A percentile compares a stretch with the other conserved stretches of the same genome.
phyloP scores from a whole-genome alignment of 192 early-diverging fungal genomes.

The Gaertneriomyces sp. region DNA sequence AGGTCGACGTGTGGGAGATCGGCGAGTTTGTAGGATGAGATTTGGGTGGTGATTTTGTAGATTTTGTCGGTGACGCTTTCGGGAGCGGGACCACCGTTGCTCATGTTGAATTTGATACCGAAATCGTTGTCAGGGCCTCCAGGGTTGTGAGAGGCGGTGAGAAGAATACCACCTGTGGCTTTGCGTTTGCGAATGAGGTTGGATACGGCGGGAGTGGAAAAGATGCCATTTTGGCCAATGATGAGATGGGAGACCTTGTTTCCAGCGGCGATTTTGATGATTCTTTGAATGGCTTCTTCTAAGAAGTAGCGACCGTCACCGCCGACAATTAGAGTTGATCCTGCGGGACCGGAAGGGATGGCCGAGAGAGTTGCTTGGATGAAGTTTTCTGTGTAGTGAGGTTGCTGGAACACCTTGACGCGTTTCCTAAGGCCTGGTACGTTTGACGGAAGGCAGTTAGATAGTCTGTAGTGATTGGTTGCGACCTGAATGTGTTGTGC shows the following conservation, averaged over 20 bases:
- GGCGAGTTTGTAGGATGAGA: constrained; percentile 63
- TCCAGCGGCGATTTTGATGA: constrained; percentile 80
- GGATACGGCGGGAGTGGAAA: constrained; percentile 94
- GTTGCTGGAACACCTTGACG: constrained; percentile 92
- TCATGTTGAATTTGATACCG: constrained; percentile 97
- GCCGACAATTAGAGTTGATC: constrained; percentile 85
- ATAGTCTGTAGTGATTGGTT: constrained; percentile 13
- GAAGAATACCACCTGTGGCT: constrained; percentile 88
- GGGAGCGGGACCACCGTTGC: constrained; percentile 95
- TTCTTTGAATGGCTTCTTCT: constrained; percentile 80
- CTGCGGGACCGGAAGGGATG: constrained; percentile 75
- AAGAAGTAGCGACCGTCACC: constrained; percentile 94
- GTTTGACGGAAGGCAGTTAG: neutral
- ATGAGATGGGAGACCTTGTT: constrained; percentile 81
- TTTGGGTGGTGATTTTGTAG: constrained; percentile 73
- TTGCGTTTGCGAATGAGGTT: constrained; percentile 84
- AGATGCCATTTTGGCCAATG: constrained; percentile 86
- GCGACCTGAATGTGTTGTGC: neutral
- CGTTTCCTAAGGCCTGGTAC: constrained; percentile 84
- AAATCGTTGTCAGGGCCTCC: constrained; percentile 97
- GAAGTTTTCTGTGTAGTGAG: constrained; percentile 95
- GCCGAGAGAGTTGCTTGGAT: constrained; percentile 79
- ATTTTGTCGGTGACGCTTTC: constrained; percentile 93
- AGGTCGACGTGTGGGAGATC: constrained; percentile 73
- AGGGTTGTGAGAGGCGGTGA: constrained; percentile 99